Base-by-base conservation (phyloP, 495 filamentous ascomycete species). In the Xylaria grammica region DNA sequence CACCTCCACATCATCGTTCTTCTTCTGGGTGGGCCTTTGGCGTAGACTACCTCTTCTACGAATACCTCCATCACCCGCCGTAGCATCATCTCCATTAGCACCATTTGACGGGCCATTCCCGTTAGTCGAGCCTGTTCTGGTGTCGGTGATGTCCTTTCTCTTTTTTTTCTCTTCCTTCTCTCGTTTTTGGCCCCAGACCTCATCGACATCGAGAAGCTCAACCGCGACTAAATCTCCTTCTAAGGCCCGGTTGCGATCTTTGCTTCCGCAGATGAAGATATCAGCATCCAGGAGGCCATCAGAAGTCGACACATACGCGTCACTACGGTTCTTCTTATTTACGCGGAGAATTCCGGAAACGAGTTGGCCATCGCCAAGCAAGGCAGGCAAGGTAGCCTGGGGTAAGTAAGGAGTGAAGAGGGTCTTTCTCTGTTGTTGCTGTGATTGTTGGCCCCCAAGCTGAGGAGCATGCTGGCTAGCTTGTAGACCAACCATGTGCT, bases 151-250 rank as follows among this genome's bases (percentile, higher is more conserved):
- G 71, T 99, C 95, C 82, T 99, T 99, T 74, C 95, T 91, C 82
- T 98, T 98, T 88, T 99, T 99, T 83, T 99, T 99, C 71, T 99
- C 95, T 75, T 99, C 95, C 73, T 99, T 99, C 75, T 99, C 95
- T 24, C 92, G 91, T 82, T 99, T 99, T 79, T 99, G 95, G 17
- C 89, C 86, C 95, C 95, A 99, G 10, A 99, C 95, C 72, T 99
- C 95, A 74, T 98, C 95, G 2, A 99, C 95, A 74, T 99, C 95
- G 29, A 99, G 89, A 20, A 99, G 89, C 75, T 99, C 95, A 57
- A 99, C 87, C 32, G 95, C 95, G 56, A 99, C 95, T 57, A 94
- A 85, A 74, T 99, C 95, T 62, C 95, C 95, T 78, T 98, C 95
- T 27, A 99, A 83, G 32, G 95, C 95, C 71, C 95, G 89, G 74